Evolutionary conservation across 1,139 yeast species (phyloP).

Genomic region (Taphrina wiesneri): DNA sequence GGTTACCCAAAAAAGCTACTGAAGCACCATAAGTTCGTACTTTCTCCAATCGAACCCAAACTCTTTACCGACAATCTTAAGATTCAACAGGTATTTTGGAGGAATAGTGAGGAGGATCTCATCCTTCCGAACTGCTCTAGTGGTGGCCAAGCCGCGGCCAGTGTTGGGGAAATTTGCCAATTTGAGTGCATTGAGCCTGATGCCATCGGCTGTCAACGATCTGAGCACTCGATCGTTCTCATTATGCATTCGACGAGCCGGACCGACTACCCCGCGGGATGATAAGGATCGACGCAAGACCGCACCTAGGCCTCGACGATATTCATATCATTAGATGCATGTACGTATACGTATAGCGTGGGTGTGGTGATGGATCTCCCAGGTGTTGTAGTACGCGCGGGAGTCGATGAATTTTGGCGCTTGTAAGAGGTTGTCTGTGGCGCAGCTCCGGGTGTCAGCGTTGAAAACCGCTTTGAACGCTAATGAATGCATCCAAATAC

Average conservation of each 20-base stretch:
- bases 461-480: no score
- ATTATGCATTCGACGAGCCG: constrained; percentile 1
- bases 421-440: not conserved
- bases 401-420: not conserved
- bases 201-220: not conserved
- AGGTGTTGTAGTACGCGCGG: not conserved
- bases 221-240: constrained; percentile 7
- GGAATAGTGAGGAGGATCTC: constrained; percentile 26
- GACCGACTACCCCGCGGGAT: not conserved
- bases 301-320: no score
- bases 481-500: no score
- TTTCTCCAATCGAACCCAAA: constrained; percentile 20
- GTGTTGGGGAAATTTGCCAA: constrained; percentile 3
- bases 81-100: constrained; percentile 17
- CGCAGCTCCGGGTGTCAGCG: not conserved
- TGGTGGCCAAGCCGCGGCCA: constrained; percentile 24
- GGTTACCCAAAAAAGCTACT: not conserved
- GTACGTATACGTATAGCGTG: no score
- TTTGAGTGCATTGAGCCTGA: not conserved
- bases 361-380: no score
- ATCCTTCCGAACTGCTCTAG: not conserved
- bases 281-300: no score
- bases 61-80: constrained; percentile 8
- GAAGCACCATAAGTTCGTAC: not conserved
- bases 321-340: no score